Evolutionary conservation across 2,329 filamentous ascomycete genomes (phyloP).

Genomic region (Botrytis fabae): DNA sequence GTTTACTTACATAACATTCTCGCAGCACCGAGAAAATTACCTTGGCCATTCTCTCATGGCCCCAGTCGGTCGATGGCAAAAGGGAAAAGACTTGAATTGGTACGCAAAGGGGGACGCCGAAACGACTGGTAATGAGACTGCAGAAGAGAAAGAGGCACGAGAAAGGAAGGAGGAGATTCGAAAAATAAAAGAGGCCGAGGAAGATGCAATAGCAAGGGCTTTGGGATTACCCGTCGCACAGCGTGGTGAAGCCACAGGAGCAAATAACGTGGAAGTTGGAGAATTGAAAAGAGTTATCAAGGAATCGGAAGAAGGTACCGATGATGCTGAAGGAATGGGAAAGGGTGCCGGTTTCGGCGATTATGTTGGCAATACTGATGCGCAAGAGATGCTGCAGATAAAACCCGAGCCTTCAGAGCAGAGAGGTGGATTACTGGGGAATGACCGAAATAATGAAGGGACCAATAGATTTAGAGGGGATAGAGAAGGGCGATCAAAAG

Average conservation of each 20-base stretch:
- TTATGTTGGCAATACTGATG: constrained; percentile 37
- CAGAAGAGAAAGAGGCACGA: constrained; percentile 58
- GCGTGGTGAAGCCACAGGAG: constrained; percentile 53
- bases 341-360: constrained; percentile 39
- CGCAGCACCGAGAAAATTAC: constrained; percentile 77
- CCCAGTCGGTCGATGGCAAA: constrained; percentile 73
- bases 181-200: constrained; percentile 84
- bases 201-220: constrained; percentile 83
- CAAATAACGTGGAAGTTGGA: constrained; percentile 69
- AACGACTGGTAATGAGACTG: constrained; percentile 56
- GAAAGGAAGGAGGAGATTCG: constrained; percentile 75
- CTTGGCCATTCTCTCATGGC: constrained; percentile 75
- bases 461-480: constrained; percentile 37
- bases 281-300: constrained; percentile 57
- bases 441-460: constrained; percentile 26
- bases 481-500: constrained; percentile 30
- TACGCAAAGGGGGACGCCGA: constrained; percentile 59
- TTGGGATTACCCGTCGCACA: constrained; percentile 74
- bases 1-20: neutral
- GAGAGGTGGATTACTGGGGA: constrained; percentile 30
- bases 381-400: constrained; percentile 25
- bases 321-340: constrained; percentile 38
- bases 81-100: constrained; percentile 62
- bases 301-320: constrained; percentile 46
- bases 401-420: constrained; percentile 23